Evolutionary conservation across 441 rosid species (phyloP).

Genomic region (Erodium moschatum): DNA sequence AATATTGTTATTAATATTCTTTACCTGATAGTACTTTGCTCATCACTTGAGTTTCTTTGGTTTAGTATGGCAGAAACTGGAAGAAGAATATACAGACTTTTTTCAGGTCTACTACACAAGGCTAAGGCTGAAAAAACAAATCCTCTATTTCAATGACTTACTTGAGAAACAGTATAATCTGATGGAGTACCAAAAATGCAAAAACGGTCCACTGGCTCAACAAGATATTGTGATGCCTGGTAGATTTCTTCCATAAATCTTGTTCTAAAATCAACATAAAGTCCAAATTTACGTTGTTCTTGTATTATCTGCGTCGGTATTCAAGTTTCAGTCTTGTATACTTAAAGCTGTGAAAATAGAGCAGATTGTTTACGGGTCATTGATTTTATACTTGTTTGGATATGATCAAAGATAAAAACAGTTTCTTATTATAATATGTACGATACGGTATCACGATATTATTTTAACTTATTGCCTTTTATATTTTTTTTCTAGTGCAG

Average conservation of each 20-base stretch:
- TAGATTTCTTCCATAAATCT: constrained; percentile 12
- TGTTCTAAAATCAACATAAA: not conserved
- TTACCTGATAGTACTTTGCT: not conserved
- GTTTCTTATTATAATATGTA: no score
- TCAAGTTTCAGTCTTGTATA: not conserved
- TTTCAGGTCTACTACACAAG: constrained; percentile 26
- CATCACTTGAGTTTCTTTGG: not conserved
- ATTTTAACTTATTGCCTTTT: not conserved
- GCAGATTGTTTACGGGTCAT: not conserved
- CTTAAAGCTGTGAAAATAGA: not conserved
- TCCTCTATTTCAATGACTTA: constrained; percentile 24
- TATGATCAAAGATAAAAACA: not conserved
- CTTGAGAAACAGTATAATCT: constrained; percentile 24
- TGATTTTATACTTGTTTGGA: not conserved
- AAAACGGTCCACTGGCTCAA: constrained; percentile 9
- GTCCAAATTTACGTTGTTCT: not conserved
- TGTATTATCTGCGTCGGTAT: not conserved
- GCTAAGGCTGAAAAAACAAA: constrained; percentile 25
- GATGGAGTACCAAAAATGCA: constrained; percentile 12
- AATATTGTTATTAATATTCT: not conserved
- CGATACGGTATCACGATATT: not conserved
- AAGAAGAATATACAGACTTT: constrained; percentile 25
- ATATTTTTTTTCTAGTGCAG: constrained; percentile 21
- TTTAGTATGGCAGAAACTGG: constrained; percentile 33
- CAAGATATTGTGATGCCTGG: constrained; percentile 11